Conservation (phyloP, 805 yeast species). For the Metschnikowia anglica region DNA sequence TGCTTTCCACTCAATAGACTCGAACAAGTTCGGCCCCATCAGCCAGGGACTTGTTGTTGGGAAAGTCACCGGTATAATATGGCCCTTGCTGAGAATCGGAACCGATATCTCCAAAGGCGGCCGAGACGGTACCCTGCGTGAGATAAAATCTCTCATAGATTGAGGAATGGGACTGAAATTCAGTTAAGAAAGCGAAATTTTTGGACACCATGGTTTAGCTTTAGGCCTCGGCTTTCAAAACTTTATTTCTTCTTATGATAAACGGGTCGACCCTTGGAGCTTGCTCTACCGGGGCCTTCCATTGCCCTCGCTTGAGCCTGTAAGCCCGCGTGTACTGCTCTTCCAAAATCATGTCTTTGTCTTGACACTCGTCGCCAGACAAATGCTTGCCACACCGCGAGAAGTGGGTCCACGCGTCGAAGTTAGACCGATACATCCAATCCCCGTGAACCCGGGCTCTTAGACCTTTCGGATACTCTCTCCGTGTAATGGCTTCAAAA, state of each 20-base stretch:
- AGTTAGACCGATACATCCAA: conserved; percentile 29
- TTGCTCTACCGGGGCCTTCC: conserved; percentile 1
- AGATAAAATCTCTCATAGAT: not conserved
- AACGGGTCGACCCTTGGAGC: conserved; percentile 13
- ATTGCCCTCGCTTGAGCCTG: conserved; percentile 4
- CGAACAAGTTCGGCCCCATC: conserved; percentile 86
- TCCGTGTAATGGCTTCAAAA: conserved; percentile 22
- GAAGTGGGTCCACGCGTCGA: conserved; percentile 31
- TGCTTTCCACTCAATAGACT: conserved; percentile 71
- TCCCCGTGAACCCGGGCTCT: conserved; percentile 18
- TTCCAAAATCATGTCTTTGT: conserved; percentile 23
- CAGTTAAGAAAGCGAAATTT: not conserved
- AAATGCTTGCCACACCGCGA: conserved; percentile 24
- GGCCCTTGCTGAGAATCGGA: conserved; percentile 53
- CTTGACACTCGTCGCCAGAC: conserved; percentile 26
- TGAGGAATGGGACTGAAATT: not conserved
- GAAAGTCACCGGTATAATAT: conserved; percentile 63
- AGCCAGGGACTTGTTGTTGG: conserved; percentile 80
- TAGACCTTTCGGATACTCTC: conserved; percentile 34
- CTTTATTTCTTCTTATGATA: conserved; percentile 6
- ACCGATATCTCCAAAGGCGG: conserved; percentile 21
- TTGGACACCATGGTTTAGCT: not conserved
- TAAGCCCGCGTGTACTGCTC: conserved; percentile 18
- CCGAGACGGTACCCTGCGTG: conserved; percentile 11
- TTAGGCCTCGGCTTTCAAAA: not conserved